Evolutionary conservation across 1,284 basidiomycete species (phyloP).

Genomic region (Rugosomyces carneus): DNA sequence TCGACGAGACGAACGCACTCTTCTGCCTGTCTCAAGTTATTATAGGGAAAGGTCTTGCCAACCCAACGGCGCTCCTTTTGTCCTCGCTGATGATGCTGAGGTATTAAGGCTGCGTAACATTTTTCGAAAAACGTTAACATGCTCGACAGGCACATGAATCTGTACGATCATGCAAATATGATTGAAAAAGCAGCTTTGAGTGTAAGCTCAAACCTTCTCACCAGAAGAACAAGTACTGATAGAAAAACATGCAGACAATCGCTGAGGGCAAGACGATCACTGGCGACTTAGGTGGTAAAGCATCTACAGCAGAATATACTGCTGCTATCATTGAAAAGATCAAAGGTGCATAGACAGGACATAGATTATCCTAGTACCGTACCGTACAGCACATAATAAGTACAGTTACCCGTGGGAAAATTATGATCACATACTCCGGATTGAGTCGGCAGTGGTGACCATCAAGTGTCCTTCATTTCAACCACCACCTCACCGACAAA

Average conservation of each 20-base stretch:
- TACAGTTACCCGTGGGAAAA: conserved; percentile 20
- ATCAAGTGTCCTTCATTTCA: conserved; percentile 38
- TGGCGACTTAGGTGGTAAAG: conserved; percentile 88
- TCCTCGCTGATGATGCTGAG: conserved; percentile 97
- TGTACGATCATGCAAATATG: conserved; percentile 79
- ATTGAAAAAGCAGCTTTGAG: conserved; percentile 90
- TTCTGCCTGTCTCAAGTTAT: conserved; percentile 15
- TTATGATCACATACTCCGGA: conserved; percentile 18
- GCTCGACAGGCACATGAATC: conserved; percentile 81
- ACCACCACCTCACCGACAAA: conserved; percentile 34
- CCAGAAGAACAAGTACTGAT: conserved; percentile 9
- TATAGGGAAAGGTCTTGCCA: conserved; percentile 88
- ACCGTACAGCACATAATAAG: too few relatives aligned
- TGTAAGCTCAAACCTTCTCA: conserved; percentile 40
- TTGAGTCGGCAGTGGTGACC: conserved; percentile 25
- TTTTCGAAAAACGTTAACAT: neutral
- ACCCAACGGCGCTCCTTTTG: conserved; percentile 94
- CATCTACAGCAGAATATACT: conserved; percentile 86
- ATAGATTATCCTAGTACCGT: conserved; percentile 6
- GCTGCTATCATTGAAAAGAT: conserved; percentile 80
- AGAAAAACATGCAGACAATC: conserved; percentile 64
- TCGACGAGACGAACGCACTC: conserved; percentile 16
- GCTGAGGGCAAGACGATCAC: conserved; percentile 93
- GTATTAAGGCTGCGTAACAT: conserved; percentile 31
- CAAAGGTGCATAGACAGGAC: conserved; percentile 29